Evolutionary conservation across 139 green algal species (phyloP).

Genomic region (Closterium sp.): DNA sequence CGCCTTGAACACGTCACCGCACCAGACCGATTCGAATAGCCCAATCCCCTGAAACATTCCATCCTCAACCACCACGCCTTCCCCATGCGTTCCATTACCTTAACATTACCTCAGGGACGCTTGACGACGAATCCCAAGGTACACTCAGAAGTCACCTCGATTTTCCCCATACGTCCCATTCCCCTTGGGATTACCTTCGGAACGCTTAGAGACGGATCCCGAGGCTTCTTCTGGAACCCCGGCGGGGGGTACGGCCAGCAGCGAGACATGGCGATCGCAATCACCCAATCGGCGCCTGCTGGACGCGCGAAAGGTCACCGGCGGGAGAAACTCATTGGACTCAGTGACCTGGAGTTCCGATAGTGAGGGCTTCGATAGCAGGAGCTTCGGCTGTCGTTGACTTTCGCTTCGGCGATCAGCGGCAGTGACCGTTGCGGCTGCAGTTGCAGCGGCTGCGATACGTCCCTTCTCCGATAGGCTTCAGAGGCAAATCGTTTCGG

Average conservation of each 20-base stretch:
- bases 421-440: too few species aligned
- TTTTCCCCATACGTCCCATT: too few species aligned
- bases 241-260: neutral
- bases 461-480: neutral
- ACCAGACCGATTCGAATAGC: neutral
- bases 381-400: too few species aligned
- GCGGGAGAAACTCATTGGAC: neutral
- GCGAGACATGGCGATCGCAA: neutral
- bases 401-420: too few species aligned
- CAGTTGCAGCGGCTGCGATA: too few species aligned
- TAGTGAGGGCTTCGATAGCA: too few species aligned
- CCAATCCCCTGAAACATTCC: neutral
- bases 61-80: neutral
- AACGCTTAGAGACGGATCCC: neutral
- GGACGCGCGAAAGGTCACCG: neutral
- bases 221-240: neutral
- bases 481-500: neutral
- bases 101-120: neutral
- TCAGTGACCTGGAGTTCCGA: too few species aligned
- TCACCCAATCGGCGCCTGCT: neutral
- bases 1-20: neutral
- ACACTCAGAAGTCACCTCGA: too few species aligned
- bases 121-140: too few species aligned
- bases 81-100: neutral
- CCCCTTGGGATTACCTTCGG: neutral